Conservation (phyloP, 2,329 filamentous ascomycete species). For the Aphanocladium album region DNA sequence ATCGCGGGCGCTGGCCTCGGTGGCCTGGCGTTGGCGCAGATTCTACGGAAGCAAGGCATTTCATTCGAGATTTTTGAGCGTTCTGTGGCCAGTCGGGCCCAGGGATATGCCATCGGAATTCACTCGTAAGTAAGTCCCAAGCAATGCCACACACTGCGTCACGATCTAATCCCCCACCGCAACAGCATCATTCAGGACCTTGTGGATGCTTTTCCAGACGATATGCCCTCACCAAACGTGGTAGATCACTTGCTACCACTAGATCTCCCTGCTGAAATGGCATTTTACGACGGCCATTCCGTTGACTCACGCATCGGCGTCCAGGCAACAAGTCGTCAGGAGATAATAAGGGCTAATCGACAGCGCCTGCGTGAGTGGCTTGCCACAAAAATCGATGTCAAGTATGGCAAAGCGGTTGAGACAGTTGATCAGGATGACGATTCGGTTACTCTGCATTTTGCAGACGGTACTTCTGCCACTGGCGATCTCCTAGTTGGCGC, state of each 20-base stretch:
- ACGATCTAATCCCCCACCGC: background rate
- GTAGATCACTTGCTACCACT: constrained; percentile 22
- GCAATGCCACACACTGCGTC: background rate
- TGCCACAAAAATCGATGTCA: constrained; percentile 23
- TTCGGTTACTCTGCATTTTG: constrained; percentile 36
- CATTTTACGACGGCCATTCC: constrained; percentile 6
- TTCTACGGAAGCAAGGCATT: constrained; percentile 28
- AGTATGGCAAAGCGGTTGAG: constrained; percentile 35
- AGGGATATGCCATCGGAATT: constrained; percentile 29
- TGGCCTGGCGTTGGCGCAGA: constrained; percentile 37
- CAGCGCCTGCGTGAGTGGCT: constrained; percentile 20
- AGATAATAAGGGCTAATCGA: constrained; percentile 28
- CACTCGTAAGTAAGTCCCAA: constrained; percentile 18
- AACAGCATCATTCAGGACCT: constrained; percentile 17
- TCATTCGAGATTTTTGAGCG: constrained; percentile 35
- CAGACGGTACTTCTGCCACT: constrained; percentile 35
- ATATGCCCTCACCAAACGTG: constrained; percentile 15
- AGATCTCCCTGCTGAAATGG: constrained; percentile 20
- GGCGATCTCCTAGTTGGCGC: constrained; percentile 43
- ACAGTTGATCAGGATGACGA: constrained; percentile 29
- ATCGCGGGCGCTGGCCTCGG: constrained; percentile 39
- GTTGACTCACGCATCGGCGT: constrained; percentile 10
- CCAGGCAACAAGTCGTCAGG: constrained; percentile 22
- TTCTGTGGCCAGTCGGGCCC: constrained; percentile 16
- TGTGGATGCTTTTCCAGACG: constrained; percentile 9